Evolutionary conservation across 352 stramenopile species (phyloP), one percentile per base, ranked within the genome.

Genomic region (Pythium folliculosum): DNA sequence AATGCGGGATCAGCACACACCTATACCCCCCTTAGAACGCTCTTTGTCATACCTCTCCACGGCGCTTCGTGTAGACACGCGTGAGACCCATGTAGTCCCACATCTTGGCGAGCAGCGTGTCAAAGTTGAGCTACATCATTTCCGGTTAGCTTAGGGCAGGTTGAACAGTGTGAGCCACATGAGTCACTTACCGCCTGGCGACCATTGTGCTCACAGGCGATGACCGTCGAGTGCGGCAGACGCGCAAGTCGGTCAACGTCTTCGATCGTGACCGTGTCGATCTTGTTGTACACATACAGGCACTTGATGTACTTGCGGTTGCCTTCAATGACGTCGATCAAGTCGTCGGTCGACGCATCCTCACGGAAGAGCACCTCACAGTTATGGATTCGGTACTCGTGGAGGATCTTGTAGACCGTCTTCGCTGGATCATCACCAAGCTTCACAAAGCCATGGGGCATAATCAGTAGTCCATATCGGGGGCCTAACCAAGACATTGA

Each of bases 221-320:
- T 98, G 10, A 99, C 97, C 40, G 98, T 95, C 38, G 95, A 98
- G 82, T 99, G 90, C 14, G 96, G 94, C 76, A 98, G 88, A 25
- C 96, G 87, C 5, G 97, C 97, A 47, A 99, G 82, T 37, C 94
- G 88, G 73, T 99, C 97, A 21, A 99, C 94, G 75, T 99, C 97
- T 83, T 99, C 98, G 60, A 99, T 99, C 9, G 94, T 98, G 60
- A 99, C 90, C 17, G 97, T 98, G 80, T 99, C 98, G 74, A 99
- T 98, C 83, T 99, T 99, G 85, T 99, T 99, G 92, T 99, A 99
- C 66, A 99, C 93, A 77, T 99, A 99, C 51, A 99, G 75, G 70
- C 89, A 98, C 86, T 98, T 98, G 65, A 99, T 98, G 84, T 99
- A 99, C 73, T 98, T 98, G 57, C 95, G 91, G 77, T 99, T 99